Evolutionary conservation across 2,329 filamentous ascomycete species (phyloP).

Genomic region (Penicillium verrucosum): DNA sequence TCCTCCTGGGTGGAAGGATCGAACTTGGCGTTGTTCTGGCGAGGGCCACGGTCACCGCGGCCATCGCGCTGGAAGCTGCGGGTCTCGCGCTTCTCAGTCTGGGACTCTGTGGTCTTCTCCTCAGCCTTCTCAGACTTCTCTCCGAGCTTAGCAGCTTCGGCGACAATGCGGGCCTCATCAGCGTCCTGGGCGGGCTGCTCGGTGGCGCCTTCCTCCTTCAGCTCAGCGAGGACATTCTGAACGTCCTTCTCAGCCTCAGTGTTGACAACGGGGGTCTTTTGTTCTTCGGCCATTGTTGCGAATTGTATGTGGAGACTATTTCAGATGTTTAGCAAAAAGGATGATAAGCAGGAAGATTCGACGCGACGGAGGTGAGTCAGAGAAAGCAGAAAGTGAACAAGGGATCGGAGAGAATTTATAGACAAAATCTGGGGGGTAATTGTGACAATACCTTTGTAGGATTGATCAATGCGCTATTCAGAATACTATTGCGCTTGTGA

Average conservation of each 20-base stretch:
- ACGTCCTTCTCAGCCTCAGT: slow-evolving; percentile 47
- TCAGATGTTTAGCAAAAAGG: not conserved
- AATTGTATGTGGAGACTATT: slow-evolving; percentile 9
- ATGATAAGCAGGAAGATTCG: slow-evolving; percentile 7
- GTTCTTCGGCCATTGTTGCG: slow-evolving; percentile 37
- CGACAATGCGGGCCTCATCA: slow-evolving; percentile 39
- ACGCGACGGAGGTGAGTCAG: not conserved
- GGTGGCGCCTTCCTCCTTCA: slow-evolving; percentile 34
- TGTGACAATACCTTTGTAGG: not conserved
- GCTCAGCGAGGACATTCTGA: slow-evolving; percentile 44
- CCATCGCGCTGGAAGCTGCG: slow-evolving; percentile 27
- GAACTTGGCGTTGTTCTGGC: slow-evolving; percentile 62
- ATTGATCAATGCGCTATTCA: slow-evolving; percentile 5
- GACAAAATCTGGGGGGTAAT: not conserved
- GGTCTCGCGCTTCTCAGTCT: slow-evolving; percentile 22
- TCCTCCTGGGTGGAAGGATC: slow-evolving; percentile 66
- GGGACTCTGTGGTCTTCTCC: slow-evolving; percentile 23
- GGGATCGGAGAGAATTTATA: not conserved
- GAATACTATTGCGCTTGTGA: slow-evolving; percentile 2
- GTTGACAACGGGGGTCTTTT: slow-evolving; percentile 36
- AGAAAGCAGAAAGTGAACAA: not conserved
- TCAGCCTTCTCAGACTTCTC: slow-evolving; percentile 38
- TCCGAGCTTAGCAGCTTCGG: slow-evolving; percentile 37
- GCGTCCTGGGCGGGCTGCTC: slow-evolving; percentile 26
- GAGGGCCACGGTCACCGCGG: slow-evolving; percentile 26